Conservation (phyloP, 179 eudicot genomes). For the Actinidia arguta region DNA sequence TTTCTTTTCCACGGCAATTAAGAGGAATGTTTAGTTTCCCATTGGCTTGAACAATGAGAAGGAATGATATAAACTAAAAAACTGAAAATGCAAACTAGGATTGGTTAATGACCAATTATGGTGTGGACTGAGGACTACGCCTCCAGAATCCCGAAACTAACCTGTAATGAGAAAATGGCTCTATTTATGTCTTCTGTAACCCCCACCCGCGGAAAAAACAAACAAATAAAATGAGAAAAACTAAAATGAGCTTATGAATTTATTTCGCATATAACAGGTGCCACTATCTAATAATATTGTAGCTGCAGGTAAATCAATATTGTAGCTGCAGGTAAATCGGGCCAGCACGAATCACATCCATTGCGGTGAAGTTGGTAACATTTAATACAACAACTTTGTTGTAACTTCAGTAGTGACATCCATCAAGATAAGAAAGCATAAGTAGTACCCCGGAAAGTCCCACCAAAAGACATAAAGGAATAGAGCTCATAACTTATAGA, state of each 20-base stretch:
- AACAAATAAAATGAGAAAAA: too few relatives aligned
- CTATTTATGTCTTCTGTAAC: too few relatives aligned
- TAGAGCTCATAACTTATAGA: not conserved
- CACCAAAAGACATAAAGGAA: constrained; percentile 23
- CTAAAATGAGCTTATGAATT: too few relatives aligned
- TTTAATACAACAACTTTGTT: not conserved
- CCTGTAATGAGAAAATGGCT: too few relatives aligned
- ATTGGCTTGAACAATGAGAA: not conserved
- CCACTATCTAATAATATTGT: too few relatives aligned
- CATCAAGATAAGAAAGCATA: constrained; percentile 95
- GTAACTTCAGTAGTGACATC: not conserved
- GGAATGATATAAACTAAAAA: not conserved
- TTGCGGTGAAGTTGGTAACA: not conserved
- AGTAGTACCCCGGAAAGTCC: constrained; percentile 75
- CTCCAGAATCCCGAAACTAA: too few relatives aligned
- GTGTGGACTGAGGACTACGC: too few relatives aligned
- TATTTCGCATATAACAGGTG: too few relatives aligned
- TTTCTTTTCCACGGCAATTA: not conserved
- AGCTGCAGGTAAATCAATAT: too few relatives aligned
- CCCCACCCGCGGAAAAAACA: too few relatives aligned
- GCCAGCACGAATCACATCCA: not conserved
- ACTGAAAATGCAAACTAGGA: constrained; percentile 5
- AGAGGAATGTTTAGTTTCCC: not conserved
- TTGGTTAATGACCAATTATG: too few relatives aligned
- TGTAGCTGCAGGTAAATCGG: too few relatives aligned